These are phyloP conservation scores for Saposhnikovia divaricata DNA, from an alignment of 129 eudicot species.

Conservation along the genomic window DNA sequence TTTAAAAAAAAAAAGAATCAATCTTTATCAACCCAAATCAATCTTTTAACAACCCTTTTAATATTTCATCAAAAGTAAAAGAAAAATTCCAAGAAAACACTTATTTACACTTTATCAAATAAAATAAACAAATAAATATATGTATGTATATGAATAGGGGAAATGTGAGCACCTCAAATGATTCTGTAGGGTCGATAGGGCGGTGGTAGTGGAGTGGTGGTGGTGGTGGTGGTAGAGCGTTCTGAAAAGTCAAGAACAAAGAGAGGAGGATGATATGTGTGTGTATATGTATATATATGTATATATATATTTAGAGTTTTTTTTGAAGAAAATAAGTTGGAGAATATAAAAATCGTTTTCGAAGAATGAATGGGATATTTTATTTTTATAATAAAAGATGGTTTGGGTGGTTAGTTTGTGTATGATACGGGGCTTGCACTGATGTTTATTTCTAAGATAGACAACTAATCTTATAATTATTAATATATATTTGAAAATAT, in stretches of 20 bases:
- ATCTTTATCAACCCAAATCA: background rate
- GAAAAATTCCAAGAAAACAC: background rate
- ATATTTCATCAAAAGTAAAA: background rate
- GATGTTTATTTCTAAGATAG: background rate
- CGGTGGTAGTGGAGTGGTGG: too few relatives aligned
- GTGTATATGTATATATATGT: background rate
- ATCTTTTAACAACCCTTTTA: background rate
- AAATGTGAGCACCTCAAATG: conserved; percentile 8
- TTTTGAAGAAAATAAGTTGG: background rate
- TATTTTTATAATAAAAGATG: background rate
- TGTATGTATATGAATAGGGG: conserved; percentile 3
- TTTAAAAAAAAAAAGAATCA: background rate
- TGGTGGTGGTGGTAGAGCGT: background rate
- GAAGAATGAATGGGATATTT: background rate
- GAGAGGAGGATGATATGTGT: background rate
- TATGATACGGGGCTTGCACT: conserved; percentile 4
- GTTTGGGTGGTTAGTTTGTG: background rate
- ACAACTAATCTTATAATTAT: too few relatives aligned
- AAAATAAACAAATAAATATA: background rate
- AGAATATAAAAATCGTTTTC: background rate
- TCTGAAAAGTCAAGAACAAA: background rate
- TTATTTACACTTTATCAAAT: background rate
- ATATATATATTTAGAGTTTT: background rate
- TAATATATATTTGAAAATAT: too few relatives aligned
- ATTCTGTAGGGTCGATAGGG: conserved; percentile 11